Percentiles rank a stretch among this genome's conserved stretches.
These are phyloP conservation scores for Pseudogymnoascus verrucosus DNA, from an alignment of 2,329 filamentous ascomycete genomes.

Conservation along the genomic window DNA sequence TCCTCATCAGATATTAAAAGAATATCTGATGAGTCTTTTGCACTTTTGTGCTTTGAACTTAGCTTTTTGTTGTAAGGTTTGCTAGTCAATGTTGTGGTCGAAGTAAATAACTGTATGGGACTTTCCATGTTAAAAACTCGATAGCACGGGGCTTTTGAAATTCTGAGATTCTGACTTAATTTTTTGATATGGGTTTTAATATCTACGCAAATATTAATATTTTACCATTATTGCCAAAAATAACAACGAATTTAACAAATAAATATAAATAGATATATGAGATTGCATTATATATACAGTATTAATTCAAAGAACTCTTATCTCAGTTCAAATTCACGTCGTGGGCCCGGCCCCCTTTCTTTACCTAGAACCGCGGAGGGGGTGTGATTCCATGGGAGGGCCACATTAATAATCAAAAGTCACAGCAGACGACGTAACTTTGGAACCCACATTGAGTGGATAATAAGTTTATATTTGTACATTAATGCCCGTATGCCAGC, in stretches of 20 bases:
- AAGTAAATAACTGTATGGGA: no score
- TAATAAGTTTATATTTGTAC: background rate
- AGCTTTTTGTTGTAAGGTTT: no score
- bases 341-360: no score
- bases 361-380: background rate
- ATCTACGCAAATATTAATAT: background rate
- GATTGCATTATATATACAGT: background rate
- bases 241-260: background rate
- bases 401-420: background rate
- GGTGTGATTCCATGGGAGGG: background rate
- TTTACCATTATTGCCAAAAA: background rate
- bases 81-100: no score
- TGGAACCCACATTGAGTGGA: background rate
- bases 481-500: constrained; percentile 3
- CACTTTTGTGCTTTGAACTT: background rate
- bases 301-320: background rate
- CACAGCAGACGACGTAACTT: background rate
- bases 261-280: background rate
- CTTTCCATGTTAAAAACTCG: no score
- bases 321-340: background rate
- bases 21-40: constrained; percentile 6
- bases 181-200: no score
- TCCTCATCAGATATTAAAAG: background rate
- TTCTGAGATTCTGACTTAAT: no score
- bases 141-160: no score